These are phyloP conservation scores for Cyberlindnera petersonii DNA, from an alignment of 805 yeast genomes.

Conservation along the genomic window DNA sequence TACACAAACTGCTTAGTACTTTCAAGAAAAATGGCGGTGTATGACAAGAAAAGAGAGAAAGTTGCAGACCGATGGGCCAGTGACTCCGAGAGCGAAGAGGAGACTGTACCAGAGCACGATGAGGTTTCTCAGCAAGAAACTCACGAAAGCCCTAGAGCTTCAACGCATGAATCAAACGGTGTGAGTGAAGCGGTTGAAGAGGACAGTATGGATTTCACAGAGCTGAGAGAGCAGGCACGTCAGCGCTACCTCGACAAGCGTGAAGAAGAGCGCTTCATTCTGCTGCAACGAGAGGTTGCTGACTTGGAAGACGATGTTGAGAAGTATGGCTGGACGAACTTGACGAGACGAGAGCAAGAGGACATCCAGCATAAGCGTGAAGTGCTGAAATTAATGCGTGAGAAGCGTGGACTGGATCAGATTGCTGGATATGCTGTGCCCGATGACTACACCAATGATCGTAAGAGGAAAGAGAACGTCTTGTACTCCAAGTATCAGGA, in stretches of 20 bases:
- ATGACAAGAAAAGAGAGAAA: constrained; percentile 15
- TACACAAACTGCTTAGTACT: not conserved
- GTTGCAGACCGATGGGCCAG: constrained; percentile 23
- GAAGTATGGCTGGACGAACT: constrained; percentile 50
- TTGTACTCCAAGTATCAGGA: constrained; percentile 41
- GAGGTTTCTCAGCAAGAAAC: not conserved
- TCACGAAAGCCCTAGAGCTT: not conserved
- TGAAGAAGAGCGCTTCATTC: constrained; percentile 42
- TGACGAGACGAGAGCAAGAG: constrained; percentile 45
- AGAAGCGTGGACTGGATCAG: constrained; percentile 32
- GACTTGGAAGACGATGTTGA: constrained; percentile 47
- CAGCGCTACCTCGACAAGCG: constrained; percentile 45
- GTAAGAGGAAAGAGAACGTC: constrained; percentile 48
- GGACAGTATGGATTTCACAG: constrained; percentile 17
- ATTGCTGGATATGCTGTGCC: constrained; percentile 48
- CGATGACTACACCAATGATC: constrained; percentile 53
- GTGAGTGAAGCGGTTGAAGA: constrained; percentile 2
- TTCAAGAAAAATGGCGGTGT: too few species aligned
- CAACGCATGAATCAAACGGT: not conserved
- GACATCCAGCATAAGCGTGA: constrained; percentile 51
- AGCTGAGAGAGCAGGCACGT: constrained; percentile 45
- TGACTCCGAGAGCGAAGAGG: constrained; percentile 15
- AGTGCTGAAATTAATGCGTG: constrained; percentile 40
- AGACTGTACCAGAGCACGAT: not conserved
- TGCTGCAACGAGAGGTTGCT: constrained; percentile 44